Evolutionary conservation across 192 early-diverging fungal species (phyloP), one percentile per base, ranked within the genome.

Genomic region (Coemansia furcata): DNA sequence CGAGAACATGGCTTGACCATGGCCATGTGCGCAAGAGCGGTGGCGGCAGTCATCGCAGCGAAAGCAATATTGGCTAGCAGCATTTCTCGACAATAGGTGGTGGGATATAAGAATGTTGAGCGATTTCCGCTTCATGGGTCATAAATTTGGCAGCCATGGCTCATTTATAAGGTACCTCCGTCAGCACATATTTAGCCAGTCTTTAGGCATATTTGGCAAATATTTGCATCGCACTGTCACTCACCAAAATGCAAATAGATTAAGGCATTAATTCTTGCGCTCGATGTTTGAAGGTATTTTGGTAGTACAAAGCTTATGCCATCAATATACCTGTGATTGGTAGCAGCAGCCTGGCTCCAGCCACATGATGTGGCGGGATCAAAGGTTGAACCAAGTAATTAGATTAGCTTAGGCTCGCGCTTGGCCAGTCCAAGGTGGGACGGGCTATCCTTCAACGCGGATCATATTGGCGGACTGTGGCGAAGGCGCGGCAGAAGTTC

Each of bases 1-100:
- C 82, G 82, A 21, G 69, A 64, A 58, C 85, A 84, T 6, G 82
- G 85, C 54, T 63, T 44, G n/a, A 50, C 46, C 17, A 84, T 69
- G 11, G 66, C 67, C 50, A 79, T 72, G 58, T 86, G 85, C 4
- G 82, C 85, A 26, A n/a, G 32, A 6, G 33, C 55, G 19, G 33
- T 32, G 32, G 55, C 55, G 12, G 30, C 11, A 3, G 49, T 26
- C 23, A 29, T 52, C 49, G 49, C 49, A 5, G 49, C 26, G 26
- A 52, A 3, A 30, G 26, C 49, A 52, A 52, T 11, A 10, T 26
- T 52, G 23, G 49, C 14, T 30, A 52, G 4, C 15, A 52, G 6
- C 49, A 52, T 52, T 15, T 3, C 44, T 19, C 6, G 44, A 46
- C 19, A 46, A 19, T 10, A 40, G 14, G 9, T 40, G n/a, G n/a